A percentile compares a stretch with the other conserved stretches of the same genome.
These are phyloP conservation scores for Apiospora rasikravindrae DNA, from an alignment of 2,329 filamentous ascomycete genomes.

Conservation along the genomic window DNA sequence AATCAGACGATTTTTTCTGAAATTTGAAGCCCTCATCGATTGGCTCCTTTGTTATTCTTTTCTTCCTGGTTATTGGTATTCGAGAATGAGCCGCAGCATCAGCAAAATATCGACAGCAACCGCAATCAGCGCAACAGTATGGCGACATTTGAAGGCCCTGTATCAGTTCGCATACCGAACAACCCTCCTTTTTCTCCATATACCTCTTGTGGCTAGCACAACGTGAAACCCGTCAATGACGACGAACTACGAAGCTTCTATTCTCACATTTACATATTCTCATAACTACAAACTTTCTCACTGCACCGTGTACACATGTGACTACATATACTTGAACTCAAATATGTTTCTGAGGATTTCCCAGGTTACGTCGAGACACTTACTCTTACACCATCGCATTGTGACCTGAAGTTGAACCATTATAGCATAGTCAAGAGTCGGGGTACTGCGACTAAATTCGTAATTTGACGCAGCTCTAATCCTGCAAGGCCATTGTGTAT, in stretches of 20 bases:
- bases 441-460: background rate
- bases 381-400: background rate
- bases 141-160: slow-evolving; percentile 21
- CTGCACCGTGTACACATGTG: background rate
- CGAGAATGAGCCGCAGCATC: slow-evolving; percentile 19
- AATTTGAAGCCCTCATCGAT: background rate
- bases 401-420: background rate
- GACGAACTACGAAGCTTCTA: slow-evolving; percentile 14
- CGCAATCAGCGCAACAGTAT: slow-evolving; percentile 22
- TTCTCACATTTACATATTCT: background rate
- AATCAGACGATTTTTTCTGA: slow-evolving; percentile 10
- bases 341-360: background rate
- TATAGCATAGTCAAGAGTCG: background rate
- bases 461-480: slow-evolving; percentile 4
- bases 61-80: slow-evolving; percentile 17
- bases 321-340: background rate
- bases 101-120: slow-evolving; percentile 24
- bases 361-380: background rate
- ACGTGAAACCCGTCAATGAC: slow-evolving; percentile 5
- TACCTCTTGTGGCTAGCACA: slow-evolving; percentile 3
- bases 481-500: background rate
- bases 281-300: background rate
- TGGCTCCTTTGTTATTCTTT: slow-evolving; percentile 16
- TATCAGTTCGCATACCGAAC: slow-evolving; percentile 13
- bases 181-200: background rate